A percentile compares a stretch with the other conserved stretches of the same genome.
phyloP scores from a whole-genome alignment of 306 rosid genomes.

The Malus domestica region DNA sequence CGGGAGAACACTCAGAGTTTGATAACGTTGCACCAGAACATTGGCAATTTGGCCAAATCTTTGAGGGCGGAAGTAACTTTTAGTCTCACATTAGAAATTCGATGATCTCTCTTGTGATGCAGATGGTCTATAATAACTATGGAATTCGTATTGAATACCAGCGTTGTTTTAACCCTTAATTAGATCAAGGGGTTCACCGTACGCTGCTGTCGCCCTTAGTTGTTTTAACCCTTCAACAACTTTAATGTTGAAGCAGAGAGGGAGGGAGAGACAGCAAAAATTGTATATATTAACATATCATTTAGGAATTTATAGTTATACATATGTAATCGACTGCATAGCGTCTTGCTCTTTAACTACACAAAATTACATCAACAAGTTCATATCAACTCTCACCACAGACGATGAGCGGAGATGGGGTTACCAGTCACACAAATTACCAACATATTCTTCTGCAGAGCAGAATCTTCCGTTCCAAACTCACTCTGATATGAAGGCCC shows the following conservation, averaged over 20 bases:
- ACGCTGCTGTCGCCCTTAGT: neutral
- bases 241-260: neutral
- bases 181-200: too few species aligned
- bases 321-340: neutral
- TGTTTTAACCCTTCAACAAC: neutral
- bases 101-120: neutral
- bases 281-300: neutral
- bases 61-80: slow-evolving; percentile 6
- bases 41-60: slow-evolving; percentile 55
- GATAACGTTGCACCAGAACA: slow-evolving; percentile 20
- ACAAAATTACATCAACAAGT: neutral
- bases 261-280: neutral
- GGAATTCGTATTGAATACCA: neutral
- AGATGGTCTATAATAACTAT: neutral
- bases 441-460: neutral
- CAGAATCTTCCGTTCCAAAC: neutral
- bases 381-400: neutral
- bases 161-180: too few species aligned
- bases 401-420: neutral
- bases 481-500: neutral
- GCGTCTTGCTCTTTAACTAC: neutral
- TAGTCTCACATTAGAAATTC: neutral
- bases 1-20: slow-evolving; percentile 14
- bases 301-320: neutral
- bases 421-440: neutral